Percentiles rank a stretch among this genome's conserved stretches.
These are phyloP conservation scores for Taphrina communis DNA, from an alignment of 1,139 yeast species.

Conservation along the genomic window DNA sequence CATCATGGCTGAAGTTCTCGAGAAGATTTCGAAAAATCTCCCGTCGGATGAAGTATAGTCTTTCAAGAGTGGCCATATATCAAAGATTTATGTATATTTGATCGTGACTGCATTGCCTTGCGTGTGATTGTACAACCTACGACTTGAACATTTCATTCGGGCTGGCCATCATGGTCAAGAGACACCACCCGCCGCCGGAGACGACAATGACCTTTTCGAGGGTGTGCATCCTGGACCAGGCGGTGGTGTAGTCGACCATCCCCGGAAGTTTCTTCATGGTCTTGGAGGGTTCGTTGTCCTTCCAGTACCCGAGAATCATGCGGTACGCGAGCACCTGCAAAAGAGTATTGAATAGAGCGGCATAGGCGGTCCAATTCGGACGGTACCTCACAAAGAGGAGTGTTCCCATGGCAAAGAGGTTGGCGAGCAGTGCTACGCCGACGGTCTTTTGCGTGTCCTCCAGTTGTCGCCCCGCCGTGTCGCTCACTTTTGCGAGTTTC, in stretches of 20 bases:
- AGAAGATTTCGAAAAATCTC: neutral
- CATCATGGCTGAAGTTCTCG: slow-evolving; percentile 22
- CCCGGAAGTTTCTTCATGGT: slow-evolving; percentile 18
- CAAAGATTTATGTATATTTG: no score
- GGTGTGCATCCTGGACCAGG: slow-evolving; percentile 20
- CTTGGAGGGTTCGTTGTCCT: slow-evolving; percentile 8
- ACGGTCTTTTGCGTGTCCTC: slow-evolving; percentile 17
- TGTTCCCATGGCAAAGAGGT: neutral
- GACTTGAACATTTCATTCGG: slow-evolving; percentile 18
- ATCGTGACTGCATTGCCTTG: no score
- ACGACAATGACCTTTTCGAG: slow-evolving; percentile 8
- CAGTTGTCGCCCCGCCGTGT: neutral
- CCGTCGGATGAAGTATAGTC: neutral
- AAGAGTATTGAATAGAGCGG: slow-evolving; percentile 17
- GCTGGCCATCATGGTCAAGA: slow-evolving; percentile 23
- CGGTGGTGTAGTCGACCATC: slow-evolving; percentile 12
- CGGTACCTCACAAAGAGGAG: neutral
- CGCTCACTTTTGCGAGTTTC: slow-evolving; percentile 16
- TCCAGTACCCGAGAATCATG: slow-evolving; percentile 27
- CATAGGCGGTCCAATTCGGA: slow-evolving; percentile 14
- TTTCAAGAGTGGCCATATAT: neutral
- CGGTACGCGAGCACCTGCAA: slow-evolving; percentile 6
- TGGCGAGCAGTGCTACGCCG: slow-evolving; percentile 8
- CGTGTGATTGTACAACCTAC: neutral
- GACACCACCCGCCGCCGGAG: slow-evolving; percentile 18